Conservation (phyloP, 129 eudicot species). For the Centrapalus pauciflorus region DNA sequence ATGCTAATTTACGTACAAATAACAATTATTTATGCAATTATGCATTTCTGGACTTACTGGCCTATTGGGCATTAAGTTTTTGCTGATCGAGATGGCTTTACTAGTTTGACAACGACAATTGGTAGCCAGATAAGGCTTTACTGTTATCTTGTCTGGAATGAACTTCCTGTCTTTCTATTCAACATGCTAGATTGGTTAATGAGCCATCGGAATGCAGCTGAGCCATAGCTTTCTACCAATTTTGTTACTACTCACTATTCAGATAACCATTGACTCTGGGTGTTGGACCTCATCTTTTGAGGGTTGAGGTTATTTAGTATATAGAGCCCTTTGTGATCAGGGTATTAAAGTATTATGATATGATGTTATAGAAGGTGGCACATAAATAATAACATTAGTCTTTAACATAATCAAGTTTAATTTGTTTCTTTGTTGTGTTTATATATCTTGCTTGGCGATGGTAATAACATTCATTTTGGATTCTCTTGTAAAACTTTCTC, state of each 20-base stretch:
- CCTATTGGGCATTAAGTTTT: background rate
- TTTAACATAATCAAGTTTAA: background rate
- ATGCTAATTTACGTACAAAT: too few relatives aligned
- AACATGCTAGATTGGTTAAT: background rate
- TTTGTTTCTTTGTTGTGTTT: background rate
- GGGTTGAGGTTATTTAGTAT: background rate
- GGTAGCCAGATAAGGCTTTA: background rate
- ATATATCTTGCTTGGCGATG: conserved; percentile 1
- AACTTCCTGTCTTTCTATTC: background rate
- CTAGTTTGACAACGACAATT: background rate
- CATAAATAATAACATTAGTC: too few relatives aligned
- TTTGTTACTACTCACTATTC: background rate
- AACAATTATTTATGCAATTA: too few relatives aligned
- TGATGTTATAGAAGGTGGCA: too few relatives aligned
- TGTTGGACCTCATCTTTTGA: background rate
- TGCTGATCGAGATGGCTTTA: background rate
- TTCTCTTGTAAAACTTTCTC: background rate
- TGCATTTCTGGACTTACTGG: too few relatives aligned
- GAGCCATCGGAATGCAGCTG: background rate
- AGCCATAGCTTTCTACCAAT: background rate
- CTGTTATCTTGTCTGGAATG: background rate
- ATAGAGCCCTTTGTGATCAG: too few relatives aligned
- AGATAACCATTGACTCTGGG: background rate
- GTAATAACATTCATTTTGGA: background rate
- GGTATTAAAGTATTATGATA: too few relatives aligned